Percentiles rank a stretch among this genome's conserved stretches.
phyloP scores from a whole-genome alignment of 164 flowering plant genomes.

The Magnolia kwangsiensis region DNA sequence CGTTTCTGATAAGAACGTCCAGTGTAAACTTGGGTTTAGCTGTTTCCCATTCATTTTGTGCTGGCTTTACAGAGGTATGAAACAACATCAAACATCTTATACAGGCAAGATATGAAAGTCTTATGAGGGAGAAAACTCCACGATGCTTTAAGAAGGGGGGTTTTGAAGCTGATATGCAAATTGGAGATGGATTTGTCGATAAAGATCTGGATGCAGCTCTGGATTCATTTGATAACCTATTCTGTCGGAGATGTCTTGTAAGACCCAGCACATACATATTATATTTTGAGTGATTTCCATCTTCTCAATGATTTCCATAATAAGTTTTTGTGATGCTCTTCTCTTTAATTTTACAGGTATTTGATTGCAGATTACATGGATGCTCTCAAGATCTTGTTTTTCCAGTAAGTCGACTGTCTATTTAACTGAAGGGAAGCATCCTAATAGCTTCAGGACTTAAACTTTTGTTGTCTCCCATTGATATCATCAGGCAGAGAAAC shows the following conservation, averaged over 20 bases:
- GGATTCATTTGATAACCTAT: conserved; percentile 91
- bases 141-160: conserved; percentile 29
- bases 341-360: conserved; percentile 54
- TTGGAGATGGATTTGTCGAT: conserved; percentile 44
- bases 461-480: not conserved
- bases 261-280: conserved; percentile 16
- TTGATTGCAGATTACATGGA: conserved; percentile 98
- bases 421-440: not conserved
- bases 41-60: conserved; percentile 71
- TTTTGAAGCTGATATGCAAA: conserved; percentile 31
- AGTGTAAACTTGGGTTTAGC: conserved; percentile 66
- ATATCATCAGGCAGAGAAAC: conserved; percentile 71
- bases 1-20: conserved; percentile 23
- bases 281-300: not conserved
- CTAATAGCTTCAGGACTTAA: conserved; percentile 2
- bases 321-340: conserved; percentile 5
- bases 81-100: conserved; percentile 90
- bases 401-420: conserved; percentile 57
- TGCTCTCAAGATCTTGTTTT: conserved; percentile 96
- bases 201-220: conserved; percentile 91
- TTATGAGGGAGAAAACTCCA: conserved; percentile 37
- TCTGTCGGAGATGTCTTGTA: conserved; percentile 86
- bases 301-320: conserved; percentile 1
- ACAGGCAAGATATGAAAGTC: conserved; percentile 94
- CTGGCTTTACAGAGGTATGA: conserved; percentile 91